Evolutionary conservation across 1,284 basidiomycete species (phyloP).

Genomic region (Leccinum colubrinum): DNA sequence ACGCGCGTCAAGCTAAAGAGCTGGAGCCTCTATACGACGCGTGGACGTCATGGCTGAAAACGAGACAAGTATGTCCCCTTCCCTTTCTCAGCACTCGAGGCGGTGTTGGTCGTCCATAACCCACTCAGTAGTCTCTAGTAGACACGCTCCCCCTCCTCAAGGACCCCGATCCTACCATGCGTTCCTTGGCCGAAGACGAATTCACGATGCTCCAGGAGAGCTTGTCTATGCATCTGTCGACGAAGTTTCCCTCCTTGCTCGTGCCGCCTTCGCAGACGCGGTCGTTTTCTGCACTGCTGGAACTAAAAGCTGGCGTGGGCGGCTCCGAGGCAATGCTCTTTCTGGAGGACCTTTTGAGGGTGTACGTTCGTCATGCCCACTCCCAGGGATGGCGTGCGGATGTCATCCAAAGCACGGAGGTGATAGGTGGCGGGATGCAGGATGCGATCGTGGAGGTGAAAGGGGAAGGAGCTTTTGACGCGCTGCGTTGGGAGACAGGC

Average conservation of each 20-base stretch:
- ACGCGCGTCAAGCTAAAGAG: constrained; percentile 48
- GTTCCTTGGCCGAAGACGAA: constrained; percentile 76
- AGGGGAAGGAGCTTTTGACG: no score
- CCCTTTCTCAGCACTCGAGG: neutral
- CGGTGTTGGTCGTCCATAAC: constrained; percentile 9
- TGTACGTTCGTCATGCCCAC: constrained; percentile 79
- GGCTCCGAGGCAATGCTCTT: constrained; percentile 90
- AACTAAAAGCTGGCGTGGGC: constrained; percentile 92
- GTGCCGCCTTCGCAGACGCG: constrained; percentile 68
- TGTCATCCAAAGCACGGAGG: constrained; percentile 49
- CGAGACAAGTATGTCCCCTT: constrained; percentile 40
- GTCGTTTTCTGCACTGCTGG: constrained; percentile 77
- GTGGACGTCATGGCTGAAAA: constrained; percentile 47
- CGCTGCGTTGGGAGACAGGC: no score
- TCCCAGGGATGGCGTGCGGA: constrained; percentile 49
- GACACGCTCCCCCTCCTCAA: constrained; percentile 63
- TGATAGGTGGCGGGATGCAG: constrained; percentile 67
- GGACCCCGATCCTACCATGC: constrained; percentile 79
- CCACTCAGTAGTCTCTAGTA: constrained; percentile 54
- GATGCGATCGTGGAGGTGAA: constrained; percentile 76
- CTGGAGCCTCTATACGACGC: constrained; percentile 50
- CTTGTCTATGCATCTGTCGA: constrained; percentile 48
- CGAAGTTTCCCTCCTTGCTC: constrained; percentile 68
- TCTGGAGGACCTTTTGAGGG: constrained; percentile 73
- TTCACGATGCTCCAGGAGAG: constrained; percentile 48